Conservation (phyloP, 495 filamentous ascomycete species). For the Choiromyces venosus region DNA sequence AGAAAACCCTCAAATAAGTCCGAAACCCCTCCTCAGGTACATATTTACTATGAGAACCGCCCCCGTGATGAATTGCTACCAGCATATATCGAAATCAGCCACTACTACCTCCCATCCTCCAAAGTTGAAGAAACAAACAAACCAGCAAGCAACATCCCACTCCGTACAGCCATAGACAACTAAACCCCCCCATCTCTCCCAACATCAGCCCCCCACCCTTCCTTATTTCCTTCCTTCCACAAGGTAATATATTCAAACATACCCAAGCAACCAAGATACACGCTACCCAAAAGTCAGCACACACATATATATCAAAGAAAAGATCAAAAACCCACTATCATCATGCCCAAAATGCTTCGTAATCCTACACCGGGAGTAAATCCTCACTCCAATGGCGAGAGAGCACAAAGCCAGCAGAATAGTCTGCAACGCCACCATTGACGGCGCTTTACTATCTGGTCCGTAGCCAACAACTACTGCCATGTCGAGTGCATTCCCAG, state of each 20-base stretch:
- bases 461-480: constrained; percentile 1
- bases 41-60: not conserved
- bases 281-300: not conserved
- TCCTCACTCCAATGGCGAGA: not conserved
- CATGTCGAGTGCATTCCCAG: not conserved
- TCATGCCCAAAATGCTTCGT: not conserved
- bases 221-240: not conserved
- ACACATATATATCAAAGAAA: not conserved
- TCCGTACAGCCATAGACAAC: not conserved
- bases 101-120: no score
- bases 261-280: not conserved
- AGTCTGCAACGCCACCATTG: not conserved
- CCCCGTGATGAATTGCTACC: not conserved
- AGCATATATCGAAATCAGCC: not conserved
- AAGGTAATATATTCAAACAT: not conserved
- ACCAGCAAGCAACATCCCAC: not conserved
- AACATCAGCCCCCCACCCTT: not conserved
- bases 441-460: not conserved
- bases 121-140: not conserved
- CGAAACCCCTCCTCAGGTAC: not conserved
- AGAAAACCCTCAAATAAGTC: not conserved
- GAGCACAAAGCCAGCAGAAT: not conserved
- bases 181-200: not conserved
- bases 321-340: not conserved
- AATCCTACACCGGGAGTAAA: not conserved